Conservation (phyloP, 495 filamentous ascomycete species). For the Cairneyella variabilis region DNA sequence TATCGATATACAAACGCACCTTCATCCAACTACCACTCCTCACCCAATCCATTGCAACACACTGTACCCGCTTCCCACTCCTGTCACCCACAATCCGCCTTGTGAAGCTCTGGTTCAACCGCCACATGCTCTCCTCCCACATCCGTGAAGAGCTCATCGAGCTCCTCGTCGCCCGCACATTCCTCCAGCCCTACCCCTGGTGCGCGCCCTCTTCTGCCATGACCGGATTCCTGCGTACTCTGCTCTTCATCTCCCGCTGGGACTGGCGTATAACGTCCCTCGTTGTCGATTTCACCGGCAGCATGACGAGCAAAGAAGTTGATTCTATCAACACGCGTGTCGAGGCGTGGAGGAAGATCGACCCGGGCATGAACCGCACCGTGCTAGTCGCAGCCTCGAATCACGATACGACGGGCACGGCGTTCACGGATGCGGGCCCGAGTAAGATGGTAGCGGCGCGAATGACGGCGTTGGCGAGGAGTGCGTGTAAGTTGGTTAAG, state of each 20-base stretch:
- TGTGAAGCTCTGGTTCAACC: slow-evolving; percentile 83
- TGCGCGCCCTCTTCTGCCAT: slow-evolving; percentile 69
- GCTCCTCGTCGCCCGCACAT: slow-evolving; percentile 67
- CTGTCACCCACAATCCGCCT: slow-evolving; percentile 85
- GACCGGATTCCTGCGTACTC: slow-evolving; percentile 76
- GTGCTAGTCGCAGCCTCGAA: slow-evolving; percentile 80
- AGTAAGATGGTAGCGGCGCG: slow-evolving; percentile 79
- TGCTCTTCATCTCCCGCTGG: slow-evolving; percentile 76
- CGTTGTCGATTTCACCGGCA: slow-evolving; percentile 65
- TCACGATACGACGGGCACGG: slow-evolving; percentile 68
- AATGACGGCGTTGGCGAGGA: slow-evolving; percentile 75
- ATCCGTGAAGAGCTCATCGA: slow-evolving; percentile 80
- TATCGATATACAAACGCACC: slow-evolving; percentile 64
- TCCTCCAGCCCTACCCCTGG: slow-evolving; percentile 83
- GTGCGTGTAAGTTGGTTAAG: slow-evolving; percentile 58
- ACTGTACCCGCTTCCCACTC: slow-evolving; percentile 75
- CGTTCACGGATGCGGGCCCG: slow-evolving; percentile 72
- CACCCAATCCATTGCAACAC: slow-evolving; percentile 71
- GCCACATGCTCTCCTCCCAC: slow-evolving; percentile 73
- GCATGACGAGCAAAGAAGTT: slow-evolving; percentile 51
- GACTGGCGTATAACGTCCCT: slow-evolving; percentile 85
- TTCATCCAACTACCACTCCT: slow-evolving; percentile 74
- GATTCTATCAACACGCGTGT: slow-evolving; percentile 65
- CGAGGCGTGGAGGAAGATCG: slow-evolving; percentile 76
- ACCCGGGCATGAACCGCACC: slow-evolving; percentile 81